These are phyloP conservation scores for Lophiotrema nucula DNA, from an alignment of 495 filamentous ascomycete species.

Conservation along the genomic window DNA sequence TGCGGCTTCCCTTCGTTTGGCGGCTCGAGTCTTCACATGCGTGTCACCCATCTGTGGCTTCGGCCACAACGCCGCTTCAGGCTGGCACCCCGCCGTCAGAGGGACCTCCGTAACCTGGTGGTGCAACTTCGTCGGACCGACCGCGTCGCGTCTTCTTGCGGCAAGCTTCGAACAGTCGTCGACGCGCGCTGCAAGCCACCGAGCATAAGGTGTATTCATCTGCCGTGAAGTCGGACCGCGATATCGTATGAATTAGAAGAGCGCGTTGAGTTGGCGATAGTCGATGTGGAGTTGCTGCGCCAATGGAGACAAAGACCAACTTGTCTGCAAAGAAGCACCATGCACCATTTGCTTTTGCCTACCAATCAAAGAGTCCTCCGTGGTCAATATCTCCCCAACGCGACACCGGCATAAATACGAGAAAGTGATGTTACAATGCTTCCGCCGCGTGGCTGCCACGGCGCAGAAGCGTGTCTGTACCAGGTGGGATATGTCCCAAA, in stretches of 20 bases:
- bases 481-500: no score
- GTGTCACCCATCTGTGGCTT: constrained; percentile 5
- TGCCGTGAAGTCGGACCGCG: no score
- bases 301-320: neutral
- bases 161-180: neutral
- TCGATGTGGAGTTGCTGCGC: no score
- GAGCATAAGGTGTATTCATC: neutral
- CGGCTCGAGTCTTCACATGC: constrained; percentile 19
- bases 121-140: constrained; percentile 9
- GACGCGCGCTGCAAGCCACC: neutral
- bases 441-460: neutral
- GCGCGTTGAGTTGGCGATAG: neutral
- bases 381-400: neutral
- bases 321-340: no score
- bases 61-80: constrained; percentile 4
- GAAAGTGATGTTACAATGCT: neutral
- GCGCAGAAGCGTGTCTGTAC: no score
- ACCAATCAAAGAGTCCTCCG: neutral
- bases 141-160: constrained; percentile 1
- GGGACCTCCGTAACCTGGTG: constrained; percentile 1
- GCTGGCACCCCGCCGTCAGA: constrained; percentile 4
- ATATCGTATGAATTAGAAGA: neutral
- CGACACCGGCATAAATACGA: neutral
- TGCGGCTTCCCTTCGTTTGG: neutral
- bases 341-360: neutral